Conservation (phyloP, 352 stramenopile species). For the Phytophthora sojae region DNA sequence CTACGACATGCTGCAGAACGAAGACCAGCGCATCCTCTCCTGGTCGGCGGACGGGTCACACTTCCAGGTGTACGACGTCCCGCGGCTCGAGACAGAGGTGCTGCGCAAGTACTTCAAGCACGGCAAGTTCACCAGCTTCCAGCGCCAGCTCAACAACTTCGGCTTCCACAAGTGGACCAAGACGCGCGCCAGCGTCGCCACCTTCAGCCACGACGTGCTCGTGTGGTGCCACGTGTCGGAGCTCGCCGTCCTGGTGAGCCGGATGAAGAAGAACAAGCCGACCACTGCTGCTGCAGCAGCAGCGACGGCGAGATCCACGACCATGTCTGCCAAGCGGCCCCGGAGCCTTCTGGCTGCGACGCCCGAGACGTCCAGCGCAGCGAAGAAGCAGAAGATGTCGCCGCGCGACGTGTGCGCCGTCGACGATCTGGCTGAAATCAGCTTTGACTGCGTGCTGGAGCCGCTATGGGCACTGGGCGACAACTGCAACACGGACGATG, state of each 20-base stretch:
- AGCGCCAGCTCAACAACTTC: slow-evolving; percentile 95
- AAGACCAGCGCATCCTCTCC: slow-evolving; percentile 53
- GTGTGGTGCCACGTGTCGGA: slow-evolving; percentile 47
- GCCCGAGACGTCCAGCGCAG: not conserved
- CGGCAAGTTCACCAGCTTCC: slow-evolving; percentile 92
- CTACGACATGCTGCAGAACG: slow-evolving; percentile 65
- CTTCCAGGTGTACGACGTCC: slow-evolving; percentile 86
- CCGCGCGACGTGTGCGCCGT: slow-evolving; percentile 14
- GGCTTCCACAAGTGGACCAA: slow-evolving; percentile 91
- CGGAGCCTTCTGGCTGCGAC: not conserved
- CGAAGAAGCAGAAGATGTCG: slow-evolving; percentile 31
- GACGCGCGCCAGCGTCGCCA: slow-evolving; percentile 80
- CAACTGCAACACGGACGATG: no score
- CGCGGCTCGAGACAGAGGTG: slow-evolving; percentile 63
- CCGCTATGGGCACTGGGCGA: no score
- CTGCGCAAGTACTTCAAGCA: slow-evolving; percentile 96
- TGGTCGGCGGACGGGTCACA: slow-evolving; percentile 63
- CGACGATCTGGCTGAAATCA: no score
- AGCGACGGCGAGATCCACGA: not conserved
- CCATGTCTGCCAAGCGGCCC: slow-evolving; percentile 15
- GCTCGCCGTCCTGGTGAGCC: slow-evolving; percentile 12
- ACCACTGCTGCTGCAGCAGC: not conserved
- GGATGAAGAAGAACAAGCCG: slow-evolving; percentile 18
- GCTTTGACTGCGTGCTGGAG: no score
- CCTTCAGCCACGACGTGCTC: slow-evolving; percentile 77